Base-by-base conservation (phyloP, 208 protist species). In the Leptomonas pyrrhocoris region DNA sequence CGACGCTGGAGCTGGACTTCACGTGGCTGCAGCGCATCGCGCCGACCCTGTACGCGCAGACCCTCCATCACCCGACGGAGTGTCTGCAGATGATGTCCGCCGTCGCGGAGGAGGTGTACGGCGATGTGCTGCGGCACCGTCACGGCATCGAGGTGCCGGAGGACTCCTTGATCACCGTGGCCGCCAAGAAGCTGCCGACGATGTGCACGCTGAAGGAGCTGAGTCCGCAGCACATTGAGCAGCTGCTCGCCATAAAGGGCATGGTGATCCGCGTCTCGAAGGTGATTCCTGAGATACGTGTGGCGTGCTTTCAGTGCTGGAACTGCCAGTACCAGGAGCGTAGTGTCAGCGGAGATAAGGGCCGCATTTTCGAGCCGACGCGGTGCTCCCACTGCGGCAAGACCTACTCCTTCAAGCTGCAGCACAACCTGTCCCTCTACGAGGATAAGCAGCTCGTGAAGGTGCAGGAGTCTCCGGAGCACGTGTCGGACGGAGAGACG, bases 401-500 rank as follows among this genome's bases (percentile, higher is more conserved):
- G 53, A 56, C 78, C 5, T 95, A 95, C 71, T 94, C 90, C 18
- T 97, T 96, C 68, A 80, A 78, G 40, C 79, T 99, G n/a, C 81
- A 98, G 64, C 98, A 99, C 77, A 98, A 99, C 81, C 88, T 96
- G 38, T 99, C 97, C 53, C 51, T 85, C 38, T 99, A 98, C 78
- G 86, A 90, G 34, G 97, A 99, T 72, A 99, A 99, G 74, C 98
- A 99, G 77, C 71, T 98, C 12, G 83, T 99, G 12, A 98, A 98
- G 68, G 57, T 99, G 28, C 99, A 99, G 83, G 99, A 99, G 77
- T 94, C 95, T 5, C 98, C 98, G 0, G 98, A 98, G 83, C 63
- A 90, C 59, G 98, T 99, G n/a, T 92, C 98, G 19, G 97, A 99
- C 51, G 99, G 99, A 43, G 98, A 99, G 70, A 99, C 99, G 25